A percentile compares a stretch with the other conserved stretches of the same genome.
Conservation (phyloP, 805 yeast genomes). For the Yamadazyma sp. region DNA sequence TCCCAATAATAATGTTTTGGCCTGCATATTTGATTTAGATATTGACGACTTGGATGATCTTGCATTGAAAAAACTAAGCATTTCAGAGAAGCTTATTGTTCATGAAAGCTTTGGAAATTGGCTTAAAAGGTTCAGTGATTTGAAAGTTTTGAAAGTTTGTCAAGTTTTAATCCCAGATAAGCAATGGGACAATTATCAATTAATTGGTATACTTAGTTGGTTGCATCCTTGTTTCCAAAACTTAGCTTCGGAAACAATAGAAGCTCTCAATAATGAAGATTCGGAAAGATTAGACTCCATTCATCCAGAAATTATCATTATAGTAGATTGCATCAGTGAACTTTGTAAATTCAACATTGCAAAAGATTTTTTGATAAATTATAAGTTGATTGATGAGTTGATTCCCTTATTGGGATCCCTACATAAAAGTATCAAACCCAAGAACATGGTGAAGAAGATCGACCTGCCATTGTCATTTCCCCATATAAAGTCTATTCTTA, state of each 20-base stretch:
- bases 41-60: conserved; percentile 1
- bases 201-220: conserved; percentile 43
- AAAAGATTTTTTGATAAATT: conserved; percentile 39
- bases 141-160: conserved; percentile 24
- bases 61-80: neutral
- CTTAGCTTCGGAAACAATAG: conserved; percentile 12
- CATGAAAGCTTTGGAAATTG: conserved; percentile 14
- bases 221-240: conserved; percentile 18
- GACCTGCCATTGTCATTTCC: conserved; percentile 33
- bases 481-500: conserved; percentile 58
- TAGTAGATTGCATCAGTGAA: conserved; percentile 39
- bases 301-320: conserved; percentile 6
- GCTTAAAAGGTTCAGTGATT: conserved; percentile 16
- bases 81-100: conserved; percentile 2
- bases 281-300: conserved; percentile 11
- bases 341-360: conserved; percentile 39
- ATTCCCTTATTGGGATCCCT: conserved; percentile 36
- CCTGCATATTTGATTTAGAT: conserved; percentile 6
- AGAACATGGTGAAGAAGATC: conserved; percentile 23
- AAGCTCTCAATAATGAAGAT: conserved; percentile 8
- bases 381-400: conserved; percentile 32
- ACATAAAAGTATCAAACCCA: conserved; percentile 38
- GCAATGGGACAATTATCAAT: conserved; percentile 38
- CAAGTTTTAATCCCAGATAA: conserved; percentile 39
- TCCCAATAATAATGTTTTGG: conserved; percentile 10